These are phyloP conservation scores for Alternaria incomplexa DNA, from an alignment of 2,329 filamentous ascomycete species.

Conservation along the genomic window DNA sequence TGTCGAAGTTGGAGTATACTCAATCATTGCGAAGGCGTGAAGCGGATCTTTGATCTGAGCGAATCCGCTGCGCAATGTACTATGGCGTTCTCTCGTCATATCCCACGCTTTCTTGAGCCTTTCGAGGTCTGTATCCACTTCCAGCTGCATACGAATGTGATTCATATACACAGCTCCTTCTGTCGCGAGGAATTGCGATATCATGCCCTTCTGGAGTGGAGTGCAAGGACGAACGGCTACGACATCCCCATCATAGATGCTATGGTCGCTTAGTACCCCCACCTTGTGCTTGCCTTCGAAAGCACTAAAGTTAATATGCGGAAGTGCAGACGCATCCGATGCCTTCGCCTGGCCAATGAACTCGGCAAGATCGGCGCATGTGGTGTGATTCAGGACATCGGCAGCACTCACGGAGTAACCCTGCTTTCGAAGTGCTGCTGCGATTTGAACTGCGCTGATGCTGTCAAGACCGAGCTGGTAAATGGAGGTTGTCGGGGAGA, in stretches of 20 bases:
- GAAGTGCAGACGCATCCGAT: background rate
- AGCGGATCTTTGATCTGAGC: constrained; percentile 64
- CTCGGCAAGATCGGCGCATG: constrained; percentile 41
- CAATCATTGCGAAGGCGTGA: constrained; percentile 76
- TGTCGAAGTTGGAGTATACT: constrained; percentile 53
- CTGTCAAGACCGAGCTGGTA: constrained; percentile 91
- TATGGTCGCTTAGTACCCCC: constrained; percentile 39
- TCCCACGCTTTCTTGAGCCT: constrained; percentile 66
- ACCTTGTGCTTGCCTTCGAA: constrained; percentile 57
- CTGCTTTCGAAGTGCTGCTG: constrained; percentile 66
- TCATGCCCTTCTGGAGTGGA: constrained; percentile 77
- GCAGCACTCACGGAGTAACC: constrained; percentile 67
- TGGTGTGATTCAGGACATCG: constrained; percentile 71
- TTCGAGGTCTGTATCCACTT: constrained; percentile 46
- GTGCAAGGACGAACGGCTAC: constrained; percentile 77
- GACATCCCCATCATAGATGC: constrained; percentile 48
- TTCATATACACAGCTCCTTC: constrained; percentile 77
- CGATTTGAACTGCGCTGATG: constrained; percentile 82
- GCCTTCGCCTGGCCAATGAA: constrained; percentile 13
- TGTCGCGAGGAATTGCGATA: constrained; percentile 74
- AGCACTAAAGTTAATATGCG: constrained; percentile 53
- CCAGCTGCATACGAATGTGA: constrained; percentile 64
- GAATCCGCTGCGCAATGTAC: constrained; percentile 81
- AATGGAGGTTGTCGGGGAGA: constrained; percentile 71
- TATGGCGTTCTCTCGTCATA: constrained; percentile 60